Evolutionary conservation across 495 filamentous ascomycete genomes (phyloP), one percentile per base, ranked within the genome.

Genomic region (Tuber borchii): DNA sequence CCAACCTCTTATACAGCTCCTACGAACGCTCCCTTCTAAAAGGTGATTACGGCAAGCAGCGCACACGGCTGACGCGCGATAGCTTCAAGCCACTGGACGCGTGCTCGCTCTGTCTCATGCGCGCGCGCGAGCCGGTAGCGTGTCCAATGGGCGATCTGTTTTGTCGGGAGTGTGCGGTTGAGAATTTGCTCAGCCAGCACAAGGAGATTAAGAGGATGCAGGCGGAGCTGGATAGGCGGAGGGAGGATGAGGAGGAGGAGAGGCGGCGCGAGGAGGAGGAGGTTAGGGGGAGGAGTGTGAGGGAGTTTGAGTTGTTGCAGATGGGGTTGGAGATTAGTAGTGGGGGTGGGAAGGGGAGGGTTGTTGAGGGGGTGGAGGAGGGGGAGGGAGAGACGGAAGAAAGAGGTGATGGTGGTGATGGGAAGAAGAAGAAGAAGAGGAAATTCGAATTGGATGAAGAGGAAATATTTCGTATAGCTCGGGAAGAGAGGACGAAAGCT

Each of bases 91-190:
- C 93, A 16, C 97, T 99, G 85, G 93, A 90, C 48, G 93, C 92
- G 9, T 99, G 95, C 85, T 89, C 90, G 72, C 88, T 99, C 26
- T 99, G 95, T 78, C 90, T 98, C 2, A 90, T 94, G 80, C 90
- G 93, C 8, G 91, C 94, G 34, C 90, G 91, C 26, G 87, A 92
- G 43, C 95, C 95, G 0, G 94, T 97, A 20, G 88, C 88, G 0
- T 90, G 89, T 80, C 75, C 84, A 20, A 89, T 92, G 76, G 95
- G 95, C 71, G 94, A 98, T 83, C 87, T 99, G n/a, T 98, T 98
- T 85, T 99, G 95, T 82, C 89, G 93, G 75, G 95, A 99, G 84
- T 99, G 95, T 85, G 94, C 94, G 16, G 89, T 97, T 42, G 92
- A 85, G 80, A 97, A 97, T 82, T 90, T 99, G 65, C 87, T 99